Evolutionary conservation across 306 rosid species (phyloP).

Genomic region (Alnus rubra): DNA sequence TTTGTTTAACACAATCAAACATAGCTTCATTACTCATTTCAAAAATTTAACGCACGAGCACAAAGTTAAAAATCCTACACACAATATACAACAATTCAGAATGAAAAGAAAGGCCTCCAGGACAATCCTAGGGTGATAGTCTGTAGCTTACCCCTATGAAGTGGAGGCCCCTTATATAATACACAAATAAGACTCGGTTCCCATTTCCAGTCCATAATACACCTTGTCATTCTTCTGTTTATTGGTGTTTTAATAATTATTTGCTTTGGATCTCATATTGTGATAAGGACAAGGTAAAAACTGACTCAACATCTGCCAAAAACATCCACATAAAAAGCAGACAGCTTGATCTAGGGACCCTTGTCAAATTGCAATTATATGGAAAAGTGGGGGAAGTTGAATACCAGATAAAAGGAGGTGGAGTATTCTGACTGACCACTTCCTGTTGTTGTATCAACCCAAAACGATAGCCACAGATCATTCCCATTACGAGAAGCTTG

Average conservation of each 20-base stretch:
- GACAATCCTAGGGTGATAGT: not conserved
- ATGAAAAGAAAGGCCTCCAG: not conserved
- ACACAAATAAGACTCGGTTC: not conserved
- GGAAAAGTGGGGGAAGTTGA: slow-evolving; percentile 12
- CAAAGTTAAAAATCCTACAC: not conserved
- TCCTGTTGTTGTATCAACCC: slow-evolving; percentile 80
- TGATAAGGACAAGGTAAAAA: not conserved
- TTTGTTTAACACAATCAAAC: not conserved
- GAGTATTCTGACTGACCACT: slow-evolving; percentile 55
- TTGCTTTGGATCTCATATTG: not conserved
- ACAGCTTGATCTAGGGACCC: not conserved
- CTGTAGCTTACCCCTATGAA: not conserved
- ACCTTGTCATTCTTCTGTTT: not conserved
- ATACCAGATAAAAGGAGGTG: slow-evolving; percentile 82
- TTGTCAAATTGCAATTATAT: not conserved
- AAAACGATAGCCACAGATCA: slow-evolving; percentile 92
- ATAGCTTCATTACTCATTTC: not conserved
- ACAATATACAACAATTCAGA: not conserved
- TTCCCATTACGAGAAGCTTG: slow-evolving; percentile 97
- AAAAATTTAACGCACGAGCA: not conserved
- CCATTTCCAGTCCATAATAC: not conserved
- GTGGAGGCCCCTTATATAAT: not conserved
- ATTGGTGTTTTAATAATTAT: not conserved
- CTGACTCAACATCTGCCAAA: not conserved
- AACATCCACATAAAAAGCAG: not conserved